Conservation (phyloP, 257 asterid genomes). For the Solanum acaule region DNA sequence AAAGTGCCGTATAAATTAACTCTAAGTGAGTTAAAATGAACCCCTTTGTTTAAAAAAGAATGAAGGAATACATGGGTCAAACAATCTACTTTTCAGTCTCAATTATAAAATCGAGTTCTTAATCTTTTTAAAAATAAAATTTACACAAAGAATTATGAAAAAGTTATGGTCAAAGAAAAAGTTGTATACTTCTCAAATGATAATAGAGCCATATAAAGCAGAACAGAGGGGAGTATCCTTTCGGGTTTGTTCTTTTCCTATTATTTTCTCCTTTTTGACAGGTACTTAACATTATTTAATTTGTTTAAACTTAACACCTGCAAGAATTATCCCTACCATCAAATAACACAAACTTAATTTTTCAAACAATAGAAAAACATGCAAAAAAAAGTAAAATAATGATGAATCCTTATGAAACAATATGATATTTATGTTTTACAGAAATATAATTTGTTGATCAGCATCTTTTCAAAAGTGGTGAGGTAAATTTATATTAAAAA, state of each 20-base stretch:
- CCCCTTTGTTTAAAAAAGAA: background rate
- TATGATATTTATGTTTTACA: background rate
- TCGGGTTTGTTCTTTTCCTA: background rate
- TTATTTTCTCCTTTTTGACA: background rate
- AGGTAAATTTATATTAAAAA: background rate
- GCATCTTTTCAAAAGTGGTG: background rate
- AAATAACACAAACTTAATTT: background rate
- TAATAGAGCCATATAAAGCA: background rate
- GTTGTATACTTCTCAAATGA: background rate
- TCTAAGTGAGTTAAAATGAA: background rate
- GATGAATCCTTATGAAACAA: background rate
- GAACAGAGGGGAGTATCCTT: background rate
- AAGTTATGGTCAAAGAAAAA: background rate
- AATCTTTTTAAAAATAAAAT: background rate
- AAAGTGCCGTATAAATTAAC: background rate
- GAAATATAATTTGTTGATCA: background rate
- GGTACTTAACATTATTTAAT: background rate
- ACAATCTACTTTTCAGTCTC: background rate
- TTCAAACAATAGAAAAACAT: background rate
- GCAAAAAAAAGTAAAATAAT: background rate
- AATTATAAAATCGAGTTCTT: background rate
- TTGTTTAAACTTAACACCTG: background rate
- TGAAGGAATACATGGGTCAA: background rate
- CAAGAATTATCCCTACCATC: background rate
- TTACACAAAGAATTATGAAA: background rate